A percentile compares a stretch with the other conserved stretches of the same genome.
Evolutionary conservation across 352 stramenopile genomes (phyloP).

Genomic region (Phytophthora idaei): DNA sequence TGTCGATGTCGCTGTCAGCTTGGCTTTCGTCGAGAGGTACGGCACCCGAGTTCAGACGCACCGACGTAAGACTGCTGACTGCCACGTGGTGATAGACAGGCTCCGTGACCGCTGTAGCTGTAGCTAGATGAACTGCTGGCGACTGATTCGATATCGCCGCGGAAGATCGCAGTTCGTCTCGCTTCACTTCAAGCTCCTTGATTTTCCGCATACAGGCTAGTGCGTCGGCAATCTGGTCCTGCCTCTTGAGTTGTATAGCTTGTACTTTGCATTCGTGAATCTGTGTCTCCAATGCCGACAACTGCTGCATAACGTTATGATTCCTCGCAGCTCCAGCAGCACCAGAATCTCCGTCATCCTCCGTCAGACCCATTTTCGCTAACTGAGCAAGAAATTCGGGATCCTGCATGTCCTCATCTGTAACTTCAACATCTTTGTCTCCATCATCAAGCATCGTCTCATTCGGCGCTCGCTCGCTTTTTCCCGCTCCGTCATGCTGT

Average conservation of each 20-base stretch:
- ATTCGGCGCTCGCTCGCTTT: background rate
- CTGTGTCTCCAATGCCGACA: conserved; percentile 45
- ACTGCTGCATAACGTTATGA: conserved; percentile 19
- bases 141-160: background rate
- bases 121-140: background rate
- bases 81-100: background rate
- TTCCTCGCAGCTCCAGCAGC: background rate
- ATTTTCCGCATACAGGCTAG: conserved; percentile 62
- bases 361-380: conserved; percentile 46
- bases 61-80: conserved; percentile 9
- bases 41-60: conserved; percentile 20
- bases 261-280: conserved; percentile 55
- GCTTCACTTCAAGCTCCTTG: conserved; percentile 57
- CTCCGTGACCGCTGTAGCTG: conserved; percentile 1
- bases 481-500: background rate
- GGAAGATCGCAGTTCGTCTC: conserved; percentile 21
- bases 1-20: conserved; percentile 18
- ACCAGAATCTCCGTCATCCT: conserved; percentile 5
- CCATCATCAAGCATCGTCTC: conserved; percentile 26
- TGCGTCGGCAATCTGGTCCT: conserved; percentile 60
- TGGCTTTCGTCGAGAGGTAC: conserved; percentile 7
- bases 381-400: conserved; percentile 73
- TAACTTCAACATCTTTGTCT: conserved; percentile 61
- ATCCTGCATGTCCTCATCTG: conserved; percentile 79
- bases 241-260: conserved; percentile 60